phyloP scores from a whole-genome alignment of 148 eudicot species.

The Arbutus unedo region DNA sequence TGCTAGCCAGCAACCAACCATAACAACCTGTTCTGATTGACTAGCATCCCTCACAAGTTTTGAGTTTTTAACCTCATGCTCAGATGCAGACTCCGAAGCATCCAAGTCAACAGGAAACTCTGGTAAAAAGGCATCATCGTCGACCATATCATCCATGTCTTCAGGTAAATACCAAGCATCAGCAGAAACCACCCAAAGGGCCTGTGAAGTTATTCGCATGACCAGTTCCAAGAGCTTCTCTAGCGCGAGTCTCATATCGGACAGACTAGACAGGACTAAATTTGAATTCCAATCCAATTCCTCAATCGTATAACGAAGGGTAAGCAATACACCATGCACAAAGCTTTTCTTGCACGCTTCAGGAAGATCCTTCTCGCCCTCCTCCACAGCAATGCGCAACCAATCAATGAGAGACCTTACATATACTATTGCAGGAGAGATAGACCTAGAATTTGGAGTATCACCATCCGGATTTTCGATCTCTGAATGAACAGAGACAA shows the following conservation, averaged over 20 bases:
- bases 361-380: conserved; percentile 82
- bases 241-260: conserved; percentile 61
- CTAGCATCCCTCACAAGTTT: conserved; percentile 36
- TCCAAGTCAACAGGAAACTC: conserved; percentile 43
- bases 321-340: conserved; percentile 89
- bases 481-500: conserved; percentile 34
- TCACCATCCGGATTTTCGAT: conserved; percentile 34
- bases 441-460: conserved; percentile 24
- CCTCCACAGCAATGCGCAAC: conserved; percentile 64
- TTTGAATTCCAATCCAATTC: conserved; percentile 87
- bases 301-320: conserved; percentile 92
- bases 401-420: conserved; percentile 79
- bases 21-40: conserved; percentile 80
- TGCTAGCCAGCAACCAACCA: conserved; percentile 99
- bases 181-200: conserved; percentile 93
- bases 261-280: conserved; percentile 34
- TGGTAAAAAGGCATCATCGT: conserved; percentile 54
- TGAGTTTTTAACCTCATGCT: conserved; percentile 32
- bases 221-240: conserved; percentile 76
- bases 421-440: conserved; percentile 53
- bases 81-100: conserved; percentile 25
- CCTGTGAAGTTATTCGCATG: conserved; percentile 79
- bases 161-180: conserved; percentile 91
- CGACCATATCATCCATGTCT: conserved; percentile 73
- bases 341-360: conserved; percentile 89